Base-by-base conservation (phyloP, 139 green algal species). In the Trebouxia sp. region DNA sequence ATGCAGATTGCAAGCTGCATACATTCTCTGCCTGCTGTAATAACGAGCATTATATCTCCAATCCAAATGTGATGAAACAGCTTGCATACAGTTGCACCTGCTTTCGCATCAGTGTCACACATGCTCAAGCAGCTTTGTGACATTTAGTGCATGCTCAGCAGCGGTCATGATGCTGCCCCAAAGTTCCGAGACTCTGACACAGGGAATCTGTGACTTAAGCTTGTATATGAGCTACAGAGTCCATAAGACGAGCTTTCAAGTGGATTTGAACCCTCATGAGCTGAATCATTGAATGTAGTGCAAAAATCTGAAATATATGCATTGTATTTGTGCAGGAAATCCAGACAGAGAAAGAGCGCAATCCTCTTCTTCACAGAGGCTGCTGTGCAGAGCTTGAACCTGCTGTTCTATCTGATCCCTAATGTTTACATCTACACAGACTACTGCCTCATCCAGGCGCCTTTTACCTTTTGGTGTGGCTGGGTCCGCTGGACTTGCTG, bases 401-500 rank as follows among this genome's bases (percentile, higher is more conserved):
- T 65, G 24, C 55, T 65, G n/a, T 65, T 65, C 55, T 65, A 65
- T 10, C 55, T 65, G 55, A 10, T 65, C n/a, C 55, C 55, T 26
- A 65, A 65, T 30, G n/a, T 32, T 3, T 65, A 65, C 35, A 4
- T 65, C 3, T 30, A 37, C 26, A 28, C 22, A 5, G 4, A 65
- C 22, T 5, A 24, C 17, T 65, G 55, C 55, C 24, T 35, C 6
- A 24, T 37, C 26, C 55, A 35, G 12, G 26, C 55, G 1, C 0
- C 55, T 37, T 32, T 65, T 37, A 9, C 35, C 55, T 65, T 65
- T 30, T 65, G 55, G 55, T 37, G 55, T 37, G 55, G 55, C n/a
- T 65, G 55, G 55, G 24, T 65, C 5, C 55, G 55, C n/a, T 65
- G 55, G 55, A 65, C 55, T 26, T 65, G 55, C 55, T 65, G 55